Evolutionary conservation across 306 rosid genomes (phyloP), one percentile per base, ranked within the genome.

Genomic region (Vigna unguiculata): DNA sequence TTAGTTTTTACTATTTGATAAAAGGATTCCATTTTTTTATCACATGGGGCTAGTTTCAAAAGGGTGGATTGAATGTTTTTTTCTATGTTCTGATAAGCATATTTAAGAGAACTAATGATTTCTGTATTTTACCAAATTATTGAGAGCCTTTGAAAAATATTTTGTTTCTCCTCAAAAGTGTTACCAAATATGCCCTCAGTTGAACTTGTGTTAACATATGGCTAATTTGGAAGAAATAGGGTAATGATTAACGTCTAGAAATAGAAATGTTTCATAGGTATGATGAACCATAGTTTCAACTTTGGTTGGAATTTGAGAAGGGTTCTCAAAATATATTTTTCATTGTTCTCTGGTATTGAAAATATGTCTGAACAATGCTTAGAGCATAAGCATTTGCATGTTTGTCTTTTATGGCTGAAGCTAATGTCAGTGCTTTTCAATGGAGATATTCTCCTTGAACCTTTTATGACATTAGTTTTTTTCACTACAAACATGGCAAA

Each of bases 271-370:
- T 76, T 49, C 54, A 66, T 5, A 21, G 78, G 28, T 51, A 43
- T 11, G 11, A 43, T 11, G 11, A 51, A n/a, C 41, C 7, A 34
- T 32, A 20, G 19, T 40, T 48, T 40, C 48, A 46, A 46, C 19
- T 75, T 47, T 41, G 78, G 47, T 61, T 46, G 30, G 21, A 74
- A 60, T 30, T 60, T 74, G 46, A 34, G 46, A 74, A 60, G 69
- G 21, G 45, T n/a, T 74, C 58, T 41, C 47, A 43, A 11, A 11
- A 3, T 2, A 43, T 7, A 41, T 7, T 16, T 43, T 55, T 57
- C 24, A 3, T 15, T 43, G 17, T 73, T 41, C 48, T 57, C 46
- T 73, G 58, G 57, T 22, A 16, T 25, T n/a, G 14, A 73, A 40
- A 43, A 43, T 16, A 58, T 55, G 25, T 43, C 57, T 54, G 53